These are phyloP conservation scores for Diaporthe nobilis DNA, from an alignment of 2,329 filamentous ascomycete genomes.

Conservation along the genomic window DNA sequence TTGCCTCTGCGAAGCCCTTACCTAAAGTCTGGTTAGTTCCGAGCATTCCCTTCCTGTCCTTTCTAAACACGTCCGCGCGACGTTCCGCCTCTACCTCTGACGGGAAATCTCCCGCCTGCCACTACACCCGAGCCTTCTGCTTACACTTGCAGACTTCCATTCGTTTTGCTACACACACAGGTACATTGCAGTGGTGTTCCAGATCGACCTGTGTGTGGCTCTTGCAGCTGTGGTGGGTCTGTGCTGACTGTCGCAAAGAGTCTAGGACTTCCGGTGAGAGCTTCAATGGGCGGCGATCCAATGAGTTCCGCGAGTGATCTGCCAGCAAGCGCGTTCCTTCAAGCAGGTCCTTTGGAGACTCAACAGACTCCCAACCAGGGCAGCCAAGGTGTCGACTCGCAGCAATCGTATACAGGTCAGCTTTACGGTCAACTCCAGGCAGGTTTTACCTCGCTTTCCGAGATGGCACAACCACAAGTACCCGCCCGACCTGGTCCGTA, in stretches of 20 bases:
- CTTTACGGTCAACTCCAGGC: constrained; percentile 54
- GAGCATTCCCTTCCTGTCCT: constrained; percentile 33
- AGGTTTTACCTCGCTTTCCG: constrained; percentile 58
- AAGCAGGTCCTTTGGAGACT: constrained; percentile 44
- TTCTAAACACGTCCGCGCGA: constrained; percentile 27
- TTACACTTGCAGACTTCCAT: constrained; percentile 5
- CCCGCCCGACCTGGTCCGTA: constrained; percentile 55
- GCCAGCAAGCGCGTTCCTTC: constrained; percentile 45
- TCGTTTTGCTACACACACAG: constrained; percentile 31
- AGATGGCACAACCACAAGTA: constrained; percentile 55
- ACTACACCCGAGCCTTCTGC: background rate
- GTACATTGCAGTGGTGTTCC: constrained; percentile 3
- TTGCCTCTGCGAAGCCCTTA: constrained; percentile 32
- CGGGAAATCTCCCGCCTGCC: constrained; percentile 4
- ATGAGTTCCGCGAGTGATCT: constrained; percentile 49
- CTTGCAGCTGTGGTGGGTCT: background rate
- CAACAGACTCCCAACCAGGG: constrained; percentile 45
- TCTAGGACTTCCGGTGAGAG: constrained; percentile 6
- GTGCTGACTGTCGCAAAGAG: constrained; percentile 33
- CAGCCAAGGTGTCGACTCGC: constrained; percentile 44
- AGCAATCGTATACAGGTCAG: constrained; percentile 48
- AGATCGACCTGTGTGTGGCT: background rate
- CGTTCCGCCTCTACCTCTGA: constrained; percentile 31
- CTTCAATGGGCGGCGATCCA: constrained; percentile 46
- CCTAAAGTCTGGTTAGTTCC: constrained; percentile 37